Evolutionary conservation across 305 asterid species (phyloP).

Genomic region (Fraxinus baroniana): DNA sequence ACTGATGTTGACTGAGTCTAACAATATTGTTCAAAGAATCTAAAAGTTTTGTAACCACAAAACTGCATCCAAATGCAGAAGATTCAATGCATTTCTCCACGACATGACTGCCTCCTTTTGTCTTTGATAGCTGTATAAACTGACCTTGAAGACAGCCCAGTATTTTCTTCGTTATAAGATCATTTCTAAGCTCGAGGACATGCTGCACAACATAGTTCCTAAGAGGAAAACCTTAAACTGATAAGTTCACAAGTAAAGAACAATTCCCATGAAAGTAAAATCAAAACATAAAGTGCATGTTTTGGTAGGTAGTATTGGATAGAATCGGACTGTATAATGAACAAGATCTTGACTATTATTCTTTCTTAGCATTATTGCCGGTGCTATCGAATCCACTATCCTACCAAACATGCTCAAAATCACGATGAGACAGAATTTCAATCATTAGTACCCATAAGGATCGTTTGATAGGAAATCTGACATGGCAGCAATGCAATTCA

Average conservation of each 20-base stretch:
- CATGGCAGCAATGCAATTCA: constrained; percentile 13
- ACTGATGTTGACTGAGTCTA: constrained; percentile 23
- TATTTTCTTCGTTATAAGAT: neutral
- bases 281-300: neutral
- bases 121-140: constrained; percentile 22
- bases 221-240: neutral
- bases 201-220: constrained; percentile 46
- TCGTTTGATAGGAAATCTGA: constrained; percentile 27
- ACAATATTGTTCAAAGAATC: neutral
- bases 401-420: neutral
- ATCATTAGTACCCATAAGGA: constrained; percentile 29
- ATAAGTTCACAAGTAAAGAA: neutral
- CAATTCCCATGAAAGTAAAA: neutral
- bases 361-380: neutral
- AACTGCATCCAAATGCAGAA: neutral
- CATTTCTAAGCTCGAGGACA: neutral
- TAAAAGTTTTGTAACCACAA: constrained; percentile 27
- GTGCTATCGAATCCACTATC: neutral
- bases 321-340: neutral
- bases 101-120: constrained; percentile 29
- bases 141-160: constrained; percentile 5
- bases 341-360: neutral
- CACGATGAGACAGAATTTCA: neutral
- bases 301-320: neutral
- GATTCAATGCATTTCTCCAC: constrained; percentile 35